A percentile compares a stretch with the other conserved stretches of the same genome.
Evolutionary conservation across 148 eudicot genomes (phyloP).

Genomic region (Cornus kousa): DNA sequence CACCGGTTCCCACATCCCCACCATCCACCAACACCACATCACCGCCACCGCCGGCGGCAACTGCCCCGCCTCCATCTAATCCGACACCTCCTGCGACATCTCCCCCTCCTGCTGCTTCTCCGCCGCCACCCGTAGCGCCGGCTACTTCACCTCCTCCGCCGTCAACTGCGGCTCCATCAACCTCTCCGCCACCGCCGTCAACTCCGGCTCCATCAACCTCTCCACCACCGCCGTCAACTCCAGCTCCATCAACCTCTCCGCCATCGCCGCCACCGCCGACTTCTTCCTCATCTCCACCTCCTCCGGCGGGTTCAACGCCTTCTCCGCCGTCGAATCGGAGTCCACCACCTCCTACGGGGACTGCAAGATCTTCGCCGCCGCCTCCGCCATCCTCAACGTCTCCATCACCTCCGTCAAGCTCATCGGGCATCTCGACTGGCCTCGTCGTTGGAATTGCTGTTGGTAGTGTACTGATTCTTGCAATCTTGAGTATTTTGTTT

Average conservation of each 20-base stretch:
- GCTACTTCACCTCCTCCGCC: conserved; percentile 32
- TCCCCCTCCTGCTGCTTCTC: conserved; percentile 36
- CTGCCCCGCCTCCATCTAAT: conserved; percentile 11
- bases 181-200: conserved; percentile 19
- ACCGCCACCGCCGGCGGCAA: conserved; percentile 5
- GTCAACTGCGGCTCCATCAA: conserved; percentile 28
- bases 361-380: conserved; percentile 18
- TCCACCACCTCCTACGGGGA: conserved; percentile 31
- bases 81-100: conserved; percentile 31
- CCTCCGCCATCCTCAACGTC: conserved; percentile 27
- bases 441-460: conserved; percentile 70
- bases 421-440: conserved; percentile 54
- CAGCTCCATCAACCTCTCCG: conserved; percentile 33
- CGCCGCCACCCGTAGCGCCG: conserved; percentile 29
- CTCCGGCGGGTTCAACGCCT: conserved; percentile 12
- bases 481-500: conserved; percentile 46
- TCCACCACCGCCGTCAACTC: conserved; percentile 21
- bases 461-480: conserved; percentile 53
- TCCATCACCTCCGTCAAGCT: conserved; percentile 26
- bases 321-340: conserved; percentile 21
- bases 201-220: conserved; percentile 8
- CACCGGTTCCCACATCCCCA: conserved; percentile 5
- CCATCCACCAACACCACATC: not conserved
- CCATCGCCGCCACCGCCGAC: conserved; percentile 29
- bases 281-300: conserved; percentile 22